These are phyloP conservation scores for Kuraishia capsulata DNA, from an alignment of 805 yeast species.

Conservation along the genomic window DNA sequence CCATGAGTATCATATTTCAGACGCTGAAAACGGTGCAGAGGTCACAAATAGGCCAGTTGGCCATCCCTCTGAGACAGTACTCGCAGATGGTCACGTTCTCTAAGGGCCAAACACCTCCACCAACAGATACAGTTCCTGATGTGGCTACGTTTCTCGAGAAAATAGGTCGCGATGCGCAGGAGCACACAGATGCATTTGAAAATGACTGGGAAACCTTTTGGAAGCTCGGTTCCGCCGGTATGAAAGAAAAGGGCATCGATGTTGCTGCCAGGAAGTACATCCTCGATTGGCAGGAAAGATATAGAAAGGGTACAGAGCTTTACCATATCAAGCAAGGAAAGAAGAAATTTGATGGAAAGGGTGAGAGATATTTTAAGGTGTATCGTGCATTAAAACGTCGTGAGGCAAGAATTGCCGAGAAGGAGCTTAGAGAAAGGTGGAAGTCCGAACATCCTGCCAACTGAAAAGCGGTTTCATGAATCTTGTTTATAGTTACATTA, in stretches of 20 bases:
- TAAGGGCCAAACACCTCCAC: conserved; percentile 29
- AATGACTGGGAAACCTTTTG: conserved; percentile 64
- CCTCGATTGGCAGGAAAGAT: conserved; percentile 62
- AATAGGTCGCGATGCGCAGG: conserved; percentile 70
- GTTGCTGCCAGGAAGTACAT: conserved; percentile 64
- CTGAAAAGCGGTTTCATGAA: no score
- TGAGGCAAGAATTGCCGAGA: conserved; percentile 35
- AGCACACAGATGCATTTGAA: conserved; percentile 61
- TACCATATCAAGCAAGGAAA: conserved; percentile 46
- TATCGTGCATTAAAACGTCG: conserved; percentile 51
- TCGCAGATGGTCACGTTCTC: conserved; percentile 1
- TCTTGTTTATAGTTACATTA: no score
- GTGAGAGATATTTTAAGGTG: conserved; percentile 74
- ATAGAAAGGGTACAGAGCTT: conserved; percentile 42
- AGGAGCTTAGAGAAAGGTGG: conserved; percentile 19
- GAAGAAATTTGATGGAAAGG: conserved; percentile 71
- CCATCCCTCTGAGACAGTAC: conserved; percentile 1
- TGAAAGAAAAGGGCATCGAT: conserved; percentile 76
- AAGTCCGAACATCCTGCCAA: conserved; percentile 4
- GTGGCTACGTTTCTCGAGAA: conserved; percentile 62
- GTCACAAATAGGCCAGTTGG: no score
- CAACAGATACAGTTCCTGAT: conserved; percentile 52
- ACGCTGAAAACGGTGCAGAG: no score
- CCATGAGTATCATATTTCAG: no score
- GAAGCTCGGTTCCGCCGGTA: conserved; percentile 35